Base-by-base conservation (phyloP, 495 filamentous ascomycete genomes). In the Penicillium alfredii region DNA sequence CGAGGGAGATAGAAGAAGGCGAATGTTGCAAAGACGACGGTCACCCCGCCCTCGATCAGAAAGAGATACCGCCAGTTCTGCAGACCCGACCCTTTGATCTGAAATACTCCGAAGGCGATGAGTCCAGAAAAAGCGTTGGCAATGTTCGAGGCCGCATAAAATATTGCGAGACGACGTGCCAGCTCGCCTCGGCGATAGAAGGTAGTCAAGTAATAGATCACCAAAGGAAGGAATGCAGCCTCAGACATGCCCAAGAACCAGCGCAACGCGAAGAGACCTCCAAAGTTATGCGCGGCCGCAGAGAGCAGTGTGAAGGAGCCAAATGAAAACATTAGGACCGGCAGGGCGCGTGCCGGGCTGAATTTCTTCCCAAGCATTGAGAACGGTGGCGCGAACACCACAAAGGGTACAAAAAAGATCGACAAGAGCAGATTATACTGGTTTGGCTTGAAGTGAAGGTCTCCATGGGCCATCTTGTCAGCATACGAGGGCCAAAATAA, bases 181-280 rank as follows among this genome's bases (percentile, higher is more conserved):
- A 89, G 66, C 50, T 88, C 84, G n/a, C 76, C 76, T 22, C 84
- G 77, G 14, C 80, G 76, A 47, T 88, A 88, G 55, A 89, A 88
- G 11, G 68, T 71, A 8, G 72, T 75, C 30, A 66, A 61, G 32
- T 77, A 76, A 45, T 75, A 77, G 40, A 75, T 77, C 4, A 78
- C 82, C 24, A 82, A 55, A 1, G 84, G 83, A 47, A 84, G 86
- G 61, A 89, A 88, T 3, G 74, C 84, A 21, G 73, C 72, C 54
- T 89, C 84, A 1, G 76, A 66, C 69, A 84, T 84, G 12, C 84
- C 75, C 71, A 84, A 38, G 62, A 52, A 81, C 63, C 54, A 68
- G 27, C 66, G 56, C 16, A 71, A 51, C 8, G 77, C 69, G 44
- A 86, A 78, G 19, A 87, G 66, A 7, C 81, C 82, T 9, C 73